Evolutionary conservation across 164 flowering plant species (phyloP), one percentile per base, ranked within the genome.

Genomic region (Tetrastigma voinierianum): DNA sequence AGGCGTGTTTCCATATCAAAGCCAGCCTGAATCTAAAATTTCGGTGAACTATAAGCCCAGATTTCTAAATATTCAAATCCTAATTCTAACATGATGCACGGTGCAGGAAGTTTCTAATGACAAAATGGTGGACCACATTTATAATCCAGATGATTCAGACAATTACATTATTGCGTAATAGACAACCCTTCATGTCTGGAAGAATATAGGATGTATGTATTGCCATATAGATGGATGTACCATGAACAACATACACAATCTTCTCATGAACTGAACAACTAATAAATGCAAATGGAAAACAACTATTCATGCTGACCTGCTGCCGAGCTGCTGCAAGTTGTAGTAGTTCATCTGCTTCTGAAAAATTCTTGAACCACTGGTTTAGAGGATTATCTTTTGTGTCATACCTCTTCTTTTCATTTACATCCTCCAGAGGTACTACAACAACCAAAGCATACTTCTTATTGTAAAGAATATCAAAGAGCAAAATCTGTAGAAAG

Each of bases 261-360:
- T 13, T 15, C 18, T 58, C 7, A 58, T 12, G 17, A 49, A 59
- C 13, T 51, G 12, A 48, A 60, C 0, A 69, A 32, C 40, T 32
- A 32, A 7, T 32, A 32, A 32, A 32, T 32, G 40, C 40, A 32
- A 32, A 32, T 32, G 8, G 40, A 32, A 32, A 32, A 32, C 40
- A 32, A 32, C 40, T 7, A 32, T 32, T 60, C 46, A 65, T 54
- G 20, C 78, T 74, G 15, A 88, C 95, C 91, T 85, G 89, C 66
- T 89, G 95, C 44, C 93, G 89, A 67, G 98, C 98, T 46, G 94
- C 85, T 12, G 91, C 90, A 75, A 93, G 94, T 69, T 89, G 86
- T 59, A 84, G 78, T 40, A 90, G 86, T 72, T 91, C 97, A 69
- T 90, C 98, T 20, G 96, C 94, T 82, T 90, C 96, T 2, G 97